Base-by-base conservation (phyloP, 2,329 filamentous ascomycete genomes). In the Magnaporthiopsis poae region DNA sequence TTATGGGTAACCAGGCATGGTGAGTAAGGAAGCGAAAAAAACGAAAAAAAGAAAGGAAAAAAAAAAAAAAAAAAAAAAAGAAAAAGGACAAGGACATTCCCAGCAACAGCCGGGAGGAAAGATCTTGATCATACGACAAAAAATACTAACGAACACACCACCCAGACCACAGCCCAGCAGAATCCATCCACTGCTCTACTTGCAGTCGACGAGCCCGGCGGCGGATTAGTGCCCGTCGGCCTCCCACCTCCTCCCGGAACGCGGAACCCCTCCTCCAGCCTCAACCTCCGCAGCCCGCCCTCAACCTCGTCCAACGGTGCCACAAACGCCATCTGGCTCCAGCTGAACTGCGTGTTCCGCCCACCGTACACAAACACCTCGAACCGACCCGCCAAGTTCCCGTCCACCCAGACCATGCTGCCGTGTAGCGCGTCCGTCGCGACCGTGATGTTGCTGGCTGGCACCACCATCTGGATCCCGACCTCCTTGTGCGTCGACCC, bases 321-420 rank as follows among this genome's bases (percentile, higher is more conserved):
- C 15, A 84, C 82, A 70, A 85, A 80, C 0, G 82, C 82, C 82
- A 85, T 85, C 71, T 84, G 82, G 68, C 79, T 83, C 83, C 82
- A 85, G 39, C 81, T 83, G 62, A 83, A 81, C 63, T 79, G 67
- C 9, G 76, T 79, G 66, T 85, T 85, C 39, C 75, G 76, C 1
- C 83, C 83, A 0, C 82, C 82, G 69, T 78, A 85, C 0, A 85
- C 79, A 67, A 82, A 83, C 0, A 84, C 82, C 68, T 85, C 82
- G 65, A 84, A 85, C 12, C 83, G 72, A 0, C 83, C 83, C 0
- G 69, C 76, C 62, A 84, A 83, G 0, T 69, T 62, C 9, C 75
- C 78, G 66, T 82, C 71, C 0, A 83, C 69, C 80, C 81, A 85
- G 0, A 80, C 81, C 1, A 81, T 74, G 65, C 77, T 82, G 0